phyloP scores from a whole-genome alignment of 2,329 filamentous ascomycete genomes.

The Botrytis porri region DNA sequence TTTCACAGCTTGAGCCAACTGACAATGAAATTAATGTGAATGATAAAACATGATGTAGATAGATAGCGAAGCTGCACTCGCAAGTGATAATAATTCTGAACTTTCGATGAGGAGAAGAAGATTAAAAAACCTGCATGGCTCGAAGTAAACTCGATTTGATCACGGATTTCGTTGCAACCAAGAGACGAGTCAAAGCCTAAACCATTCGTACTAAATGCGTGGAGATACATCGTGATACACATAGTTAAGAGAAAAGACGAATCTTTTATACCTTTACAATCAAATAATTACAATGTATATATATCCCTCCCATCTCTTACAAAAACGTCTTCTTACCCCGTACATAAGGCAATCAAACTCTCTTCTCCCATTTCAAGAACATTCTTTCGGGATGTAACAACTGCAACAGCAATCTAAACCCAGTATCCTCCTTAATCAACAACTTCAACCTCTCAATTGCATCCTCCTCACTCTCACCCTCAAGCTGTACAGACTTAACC shows the following conservation, averaged over 20 bases:
- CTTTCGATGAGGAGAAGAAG: background rate
- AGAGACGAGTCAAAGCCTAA: background rate
- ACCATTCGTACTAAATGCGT: background rate
- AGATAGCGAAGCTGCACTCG: background rate
- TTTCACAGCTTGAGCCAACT: too few relatives aligned
- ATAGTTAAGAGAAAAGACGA: background rate
- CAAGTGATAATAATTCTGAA: background rate
- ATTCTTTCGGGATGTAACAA: background rate
- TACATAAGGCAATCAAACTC: background rate
- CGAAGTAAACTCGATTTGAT: background rate
- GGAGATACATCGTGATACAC: background rate
- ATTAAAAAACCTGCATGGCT: background rate
- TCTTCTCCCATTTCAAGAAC: conserved; percentile 1
- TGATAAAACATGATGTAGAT: background rate
- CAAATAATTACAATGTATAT: background rate
- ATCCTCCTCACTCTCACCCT: background rate
- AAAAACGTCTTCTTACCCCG: background rate
- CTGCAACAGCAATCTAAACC: conserved; percentile 2
- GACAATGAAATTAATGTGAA: too few relatives aligned
- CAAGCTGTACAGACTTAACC: background rate
- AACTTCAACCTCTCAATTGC: background rate
- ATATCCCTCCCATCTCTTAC: background rate
- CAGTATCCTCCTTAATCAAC: background rate
- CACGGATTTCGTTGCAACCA: background rate
- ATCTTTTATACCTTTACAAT: background rate